These are phyloP conservation scores for Linnemannia elongata DNA, from an alignment of 192 early-diverging fungal species.

Conservation along the genomic window DNA sequence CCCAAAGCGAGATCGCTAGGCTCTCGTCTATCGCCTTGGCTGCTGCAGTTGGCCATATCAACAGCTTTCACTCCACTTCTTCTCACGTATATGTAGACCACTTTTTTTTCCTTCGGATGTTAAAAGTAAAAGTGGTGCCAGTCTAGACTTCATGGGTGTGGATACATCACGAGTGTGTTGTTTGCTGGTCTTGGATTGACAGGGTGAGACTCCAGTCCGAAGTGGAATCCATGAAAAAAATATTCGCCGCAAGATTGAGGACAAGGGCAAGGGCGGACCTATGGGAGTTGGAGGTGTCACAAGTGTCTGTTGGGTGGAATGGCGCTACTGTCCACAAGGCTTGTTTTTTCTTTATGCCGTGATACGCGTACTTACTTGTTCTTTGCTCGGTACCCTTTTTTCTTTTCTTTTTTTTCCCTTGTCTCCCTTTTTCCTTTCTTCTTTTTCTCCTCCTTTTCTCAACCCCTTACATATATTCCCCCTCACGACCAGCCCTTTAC, in stretches of 20 bases:
- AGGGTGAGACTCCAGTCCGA: constrained; percentile 3
- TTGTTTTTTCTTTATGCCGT: too few relatives aligned
- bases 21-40: not conserved
- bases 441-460: not conserved
- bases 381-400: too few relatives aligned
- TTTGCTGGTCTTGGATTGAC: not conserved
- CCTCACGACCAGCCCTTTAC: too few relatives aligned
- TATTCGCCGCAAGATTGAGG: not conserved
- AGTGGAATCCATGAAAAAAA: not conserved
- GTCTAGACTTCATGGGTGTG: not conserved
- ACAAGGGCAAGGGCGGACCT: too few relatives aligned
- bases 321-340: not conserved
- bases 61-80: too few relatives aligned
- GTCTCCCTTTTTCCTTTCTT: not conserved
- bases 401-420: not conserved
- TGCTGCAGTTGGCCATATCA: not conserved
- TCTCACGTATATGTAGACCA: too few relatives aligned
- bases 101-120: too few relatives aligned
- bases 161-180: not conserved
- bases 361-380: too few relatives aligned
- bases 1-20: constrained; percentile 13
- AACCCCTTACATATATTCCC: not conserved
- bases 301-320: too few relatives aligned
- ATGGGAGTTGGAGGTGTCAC: too few relatives aligned
- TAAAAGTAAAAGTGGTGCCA: not conserved